Evolutionary conservation across 2,329 filamentous ascomycete species (phyloP).

Genomic region (Cordyceps javanica): DNA sequence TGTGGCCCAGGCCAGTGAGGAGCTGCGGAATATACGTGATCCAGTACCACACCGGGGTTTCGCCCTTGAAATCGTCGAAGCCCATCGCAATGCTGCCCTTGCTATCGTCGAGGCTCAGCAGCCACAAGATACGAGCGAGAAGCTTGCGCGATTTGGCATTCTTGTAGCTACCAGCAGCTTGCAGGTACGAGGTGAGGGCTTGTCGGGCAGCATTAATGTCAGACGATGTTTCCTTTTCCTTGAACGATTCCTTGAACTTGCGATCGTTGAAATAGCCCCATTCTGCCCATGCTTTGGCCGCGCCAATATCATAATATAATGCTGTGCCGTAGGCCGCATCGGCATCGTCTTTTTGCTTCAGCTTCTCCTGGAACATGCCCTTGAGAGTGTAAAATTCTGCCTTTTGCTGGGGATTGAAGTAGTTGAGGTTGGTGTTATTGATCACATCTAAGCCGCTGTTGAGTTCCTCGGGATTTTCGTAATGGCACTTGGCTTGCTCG

Average conservation of each 20-base stretch:
- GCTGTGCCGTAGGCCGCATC: constrained; percentile 93
- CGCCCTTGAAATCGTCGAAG: constrained; percentile 95
- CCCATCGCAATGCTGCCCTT: constrained; percentile 77
- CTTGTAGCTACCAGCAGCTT: constrained; percentile 94
- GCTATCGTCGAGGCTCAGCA: constrained; percentile 86
- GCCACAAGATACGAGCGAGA: constrained; percentile 87
- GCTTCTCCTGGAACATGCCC: constrained; percentile 97
- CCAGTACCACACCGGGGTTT: constrained; percentile 99
- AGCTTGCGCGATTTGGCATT: constrained; percentile 93
- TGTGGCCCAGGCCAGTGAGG: constrained; percentile 82
- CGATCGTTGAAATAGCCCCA: constrained; percentile 98
- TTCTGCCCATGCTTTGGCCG: constrained; percentile 97
- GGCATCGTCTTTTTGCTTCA: constrained; percentile 83
- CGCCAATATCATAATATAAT: constrained; percentile 88
- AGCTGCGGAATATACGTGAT: constrained; percentile 98
- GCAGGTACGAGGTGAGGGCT: constrained; percentile 90
- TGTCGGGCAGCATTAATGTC: constrained; percentile 82
- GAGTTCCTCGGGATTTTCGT: constrained; percentile 89
- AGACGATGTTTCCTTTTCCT: constrained; percentile 72
- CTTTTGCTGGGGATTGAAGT: constrained; percentile 93
- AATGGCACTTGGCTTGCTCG: constrained; percentile 99
- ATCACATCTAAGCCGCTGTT: constrained; percentile 94
- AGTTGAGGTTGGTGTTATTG: constrained; percentile 98
- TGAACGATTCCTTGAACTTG: constrained; percentile 94
- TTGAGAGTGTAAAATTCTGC: constrained; percentile 99